Evolutionary conservation across 768 basidiomycete species (phyloP).

Genomic region (Pleurotus tuoliensis): DNA sequence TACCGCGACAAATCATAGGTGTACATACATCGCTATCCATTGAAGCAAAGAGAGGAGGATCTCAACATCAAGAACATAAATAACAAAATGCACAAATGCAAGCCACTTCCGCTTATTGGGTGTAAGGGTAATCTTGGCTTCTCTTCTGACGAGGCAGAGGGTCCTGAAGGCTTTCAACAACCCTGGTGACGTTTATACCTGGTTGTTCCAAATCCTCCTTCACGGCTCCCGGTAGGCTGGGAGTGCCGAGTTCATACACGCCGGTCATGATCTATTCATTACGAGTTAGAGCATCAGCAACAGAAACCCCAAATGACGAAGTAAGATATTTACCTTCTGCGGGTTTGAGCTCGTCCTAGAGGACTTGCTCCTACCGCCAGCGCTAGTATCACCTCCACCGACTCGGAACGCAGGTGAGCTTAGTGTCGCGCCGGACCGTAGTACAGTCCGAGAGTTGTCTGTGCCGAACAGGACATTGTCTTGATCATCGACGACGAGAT

Average conservation of each 20-base stretch:
- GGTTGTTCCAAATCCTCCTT: neutral
- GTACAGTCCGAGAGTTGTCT: neutral
- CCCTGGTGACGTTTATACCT: slow-evolving; percentile 1
- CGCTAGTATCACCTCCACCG: neutral
- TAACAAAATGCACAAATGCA: neutral
- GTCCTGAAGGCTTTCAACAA: slow-evolving; percentile 2
- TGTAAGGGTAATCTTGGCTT: neutral
- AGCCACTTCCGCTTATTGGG: neutral
- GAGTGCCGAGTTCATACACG: slow-evolving; percentile 4
- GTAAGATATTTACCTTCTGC: neutral
- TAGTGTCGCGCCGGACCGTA: neutral
- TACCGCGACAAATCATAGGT: too few species aligned
- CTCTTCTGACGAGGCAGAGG: slow-evolving; percentile 1
- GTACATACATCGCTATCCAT: too few species aligned
- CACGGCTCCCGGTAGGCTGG: neutral
- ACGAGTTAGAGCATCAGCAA: neutral
- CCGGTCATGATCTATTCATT: slow-evolving; percentile 4
- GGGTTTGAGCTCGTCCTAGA: neutral
- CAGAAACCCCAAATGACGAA: neutral
- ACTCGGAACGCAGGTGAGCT: neutral
- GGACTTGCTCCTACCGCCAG: neutral
- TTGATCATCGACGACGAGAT: neutral
- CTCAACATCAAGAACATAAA: neutral
- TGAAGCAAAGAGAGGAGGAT: too few species aligned
- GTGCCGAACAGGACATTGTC: slow-evolving; percentile 2